Base-by-base conservation (phyloP, 345 rosid species). In the Citrus cavaleriei region DNA sequence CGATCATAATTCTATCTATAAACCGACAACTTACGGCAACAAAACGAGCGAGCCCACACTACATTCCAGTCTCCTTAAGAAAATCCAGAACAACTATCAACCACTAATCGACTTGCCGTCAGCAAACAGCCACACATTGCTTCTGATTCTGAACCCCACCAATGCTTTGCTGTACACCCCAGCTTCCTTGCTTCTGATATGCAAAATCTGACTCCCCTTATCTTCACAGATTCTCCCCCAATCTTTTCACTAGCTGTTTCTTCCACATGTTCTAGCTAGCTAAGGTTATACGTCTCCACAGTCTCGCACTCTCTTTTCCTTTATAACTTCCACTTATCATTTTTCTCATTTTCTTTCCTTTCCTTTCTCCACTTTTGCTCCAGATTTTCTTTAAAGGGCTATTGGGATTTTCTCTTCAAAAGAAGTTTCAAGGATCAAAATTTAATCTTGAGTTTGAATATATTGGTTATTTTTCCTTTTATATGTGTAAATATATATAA, bases 211-310 rank as follows among this genome's bases (percentile, higher is more conserved):
- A 7, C 22, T 24, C 46, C 16, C 86, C 87, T 88, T 81, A 80
- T 86, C 89, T 76, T 71, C 83, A 34, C 64, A 5, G 18, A 32
- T 79, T 75, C 81, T 68, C 69, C 83, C 4, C 88, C 90, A 83
- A 2, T 66, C 86, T 57, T 62, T 63, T 62, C 73, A 13, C 68
- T 24, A 21, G 19, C 32, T 4, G 46, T 38, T 14, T 46, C 77
- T 22, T 38, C 75, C 75, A 42, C 79, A 21, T n/a, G 16, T 37
- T 66, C 70, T 66, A 21, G 25, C 13, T 65, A 10, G 21, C 6
- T 46, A 28, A 10, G 22, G 51, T 4, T 19, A 10, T 13, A 22
- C 58, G 19, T 46, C 70, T 46, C 57, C 72, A 30, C 30, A 37
- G 14, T 4, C 30, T 14, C 34, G 1, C 7, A 4, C 2, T 14